Evolutionary conservation across 2,329 filamentous ascomycete species (phyloP), one percentile per base, ranked within the genome.

Genomic region (Fusarium pininemorale): DNA sequence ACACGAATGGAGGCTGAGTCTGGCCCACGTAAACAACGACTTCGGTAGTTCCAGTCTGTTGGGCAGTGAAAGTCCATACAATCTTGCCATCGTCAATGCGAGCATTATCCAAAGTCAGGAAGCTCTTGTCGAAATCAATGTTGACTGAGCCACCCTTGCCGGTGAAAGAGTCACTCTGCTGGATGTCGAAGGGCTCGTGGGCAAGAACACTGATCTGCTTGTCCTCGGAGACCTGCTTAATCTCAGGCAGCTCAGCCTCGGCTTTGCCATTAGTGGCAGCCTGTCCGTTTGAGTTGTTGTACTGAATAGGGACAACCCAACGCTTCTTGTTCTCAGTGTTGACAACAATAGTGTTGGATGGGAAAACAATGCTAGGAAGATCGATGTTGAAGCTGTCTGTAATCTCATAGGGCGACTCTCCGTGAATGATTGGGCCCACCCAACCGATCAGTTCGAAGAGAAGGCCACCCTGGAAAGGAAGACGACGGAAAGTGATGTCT

Each of bases 1-100:
- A 85, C 51, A 85, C 78, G 58, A 84, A 84, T 8, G 81, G 79
- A 63, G 84, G 82, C 35, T 83, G 77, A 57, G 66, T 73, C 9
- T 82, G 82, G 6, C 84, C 82, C 26, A 82, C 77, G 26, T 83
- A 84, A 8, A 75, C 73, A 9, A 74, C 69, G 1, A 69, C 16
- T 38, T 70, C 11, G 18, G 68, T 70, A n/a, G 11, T 32, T n/a
- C 68, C 68, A 14, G 47, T 48, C 41, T 60, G 51, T 2, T 48
- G 37, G 15, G 68, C 45, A n/a, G 13, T 48, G 28, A 70, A 42
- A 7, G 50, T 59, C 68, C 68, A 70, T 10, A 58, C 58, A 15
- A 70, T 70, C 28, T 69, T 70, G 12, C 64, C 68, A 28, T 64
- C 39, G 0, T 41, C 26, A 26, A 70, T 69, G 6, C 58, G n/a